Conservation (phyloP, 1,139 yeast genomes). For the Wickerhamomyces sp. region DNA sequence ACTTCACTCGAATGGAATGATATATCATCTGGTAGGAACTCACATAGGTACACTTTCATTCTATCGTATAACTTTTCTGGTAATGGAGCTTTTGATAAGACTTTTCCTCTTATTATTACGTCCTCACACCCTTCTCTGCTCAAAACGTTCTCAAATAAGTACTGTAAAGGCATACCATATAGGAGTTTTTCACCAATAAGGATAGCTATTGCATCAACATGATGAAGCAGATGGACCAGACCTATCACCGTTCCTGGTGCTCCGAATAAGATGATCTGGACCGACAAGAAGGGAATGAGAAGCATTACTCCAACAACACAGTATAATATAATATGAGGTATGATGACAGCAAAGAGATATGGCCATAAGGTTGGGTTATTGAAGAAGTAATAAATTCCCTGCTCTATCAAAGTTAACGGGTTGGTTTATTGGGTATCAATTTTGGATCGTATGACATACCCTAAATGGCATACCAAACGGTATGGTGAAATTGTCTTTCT, state of each 20-base stretch:
- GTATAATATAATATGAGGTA: constrained; percentile 49
- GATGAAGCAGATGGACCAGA: constrained; percentile 49
- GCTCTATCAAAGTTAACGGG: not conserved
- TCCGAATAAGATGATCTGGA: constrained; percentile 46
- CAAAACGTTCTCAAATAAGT: constrained; percentile 56
- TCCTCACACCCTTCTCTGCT: constrained; percentile 45
- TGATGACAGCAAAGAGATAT: constrained; percentile 39
- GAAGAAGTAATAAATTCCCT: constrained; percentile 45
- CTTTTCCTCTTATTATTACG: constrained; percentile 42
- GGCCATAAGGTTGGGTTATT: constrained; percentile 49
- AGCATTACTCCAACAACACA: constrained; percentile 29
- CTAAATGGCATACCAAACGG: too few relatives aligned
- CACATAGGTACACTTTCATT: constrained; percentile 15
- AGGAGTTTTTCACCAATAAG: constrained; percentile 44
- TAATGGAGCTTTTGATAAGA: constrained; percentile 36
- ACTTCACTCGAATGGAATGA: constrained; percentile 31
- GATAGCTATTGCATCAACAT: constrained; percentile 47
- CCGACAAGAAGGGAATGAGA: constrained; percentile 42
- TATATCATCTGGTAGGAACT: constrained; percentile 25
- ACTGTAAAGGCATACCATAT: constrained; percentile 53
- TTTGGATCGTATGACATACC: too few relatives aligned
- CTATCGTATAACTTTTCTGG: constrained; percentile 10
- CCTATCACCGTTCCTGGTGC: constrained; percentile 52
- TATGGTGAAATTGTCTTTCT: too few relatives aligned
- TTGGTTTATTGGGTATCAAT: too few relatives aligned